Percentiles rank a stretch among this genome's conserved stretches.
phyloP scores from a whole-genome alignment of 1,284 basidiomycete species.

The Cystobasidium pallidum region DNA sequence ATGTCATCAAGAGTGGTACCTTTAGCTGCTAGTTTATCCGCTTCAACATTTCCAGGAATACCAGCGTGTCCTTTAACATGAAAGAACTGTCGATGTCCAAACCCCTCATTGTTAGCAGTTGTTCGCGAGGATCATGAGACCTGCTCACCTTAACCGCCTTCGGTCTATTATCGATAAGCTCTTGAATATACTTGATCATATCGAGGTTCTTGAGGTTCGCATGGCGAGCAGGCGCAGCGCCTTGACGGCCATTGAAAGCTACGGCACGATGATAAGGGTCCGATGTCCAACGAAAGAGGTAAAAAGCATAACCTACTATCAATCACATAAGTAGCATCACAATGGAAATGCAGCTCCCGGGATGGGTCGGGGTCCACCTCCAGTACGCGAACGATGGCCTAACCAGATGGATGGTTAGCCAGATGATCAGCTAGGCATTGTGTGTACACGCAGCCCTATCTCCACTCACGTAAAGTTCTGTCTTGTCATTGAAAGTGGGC shows the following conservation, averaged over 20 bases:
- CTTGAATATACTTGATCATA: neutral
- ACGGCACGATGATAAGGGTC: no score
- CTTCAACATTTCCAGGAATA: conserved; percentile 11
- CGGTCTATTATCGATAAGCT: neutral
- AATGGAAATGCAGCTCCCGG: conserved; percentile 8
- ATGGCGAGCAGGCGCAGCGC: neutral
- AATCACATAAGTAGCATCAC: conserved; percentile 6
- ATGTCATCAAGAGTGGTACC: conserved; percentile 2
- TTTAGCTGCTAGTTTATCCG: conserved; percentile 9
- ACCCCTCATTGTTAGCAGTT: neutral
- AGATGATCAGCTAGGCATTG: neutral
- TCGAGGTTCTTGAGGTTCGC: conserved; percentile 8
- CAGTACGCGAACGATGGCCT: conserved; percentile 31
- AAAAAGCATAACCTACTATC: neutral
- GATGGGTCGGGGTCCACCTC: conserved; percentile 26
- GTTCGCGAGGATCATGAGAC: neutral
- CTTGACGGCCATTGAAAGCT: conserved; percentile 8
- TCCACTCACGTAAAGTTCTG: conserved; percentile 24
- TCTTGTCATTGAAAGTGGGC: conserved; percentile 1
- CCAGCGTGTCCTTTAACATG: conserved; percentile 12
- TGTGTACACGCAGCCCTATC: neutral
- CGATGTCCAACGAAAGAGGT: no score
- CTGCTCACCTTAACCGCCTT: conserved; percentile 11
- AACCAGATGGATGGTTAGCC: neutral
- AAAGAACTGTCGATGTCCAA: conserved; percentile 10